These are phyloP conservation scores for Lindgomyces ingoldianus DNA, from an alignment of 495 filamentous ascomycete genomes.

Conservation along the genomic window DNA sequence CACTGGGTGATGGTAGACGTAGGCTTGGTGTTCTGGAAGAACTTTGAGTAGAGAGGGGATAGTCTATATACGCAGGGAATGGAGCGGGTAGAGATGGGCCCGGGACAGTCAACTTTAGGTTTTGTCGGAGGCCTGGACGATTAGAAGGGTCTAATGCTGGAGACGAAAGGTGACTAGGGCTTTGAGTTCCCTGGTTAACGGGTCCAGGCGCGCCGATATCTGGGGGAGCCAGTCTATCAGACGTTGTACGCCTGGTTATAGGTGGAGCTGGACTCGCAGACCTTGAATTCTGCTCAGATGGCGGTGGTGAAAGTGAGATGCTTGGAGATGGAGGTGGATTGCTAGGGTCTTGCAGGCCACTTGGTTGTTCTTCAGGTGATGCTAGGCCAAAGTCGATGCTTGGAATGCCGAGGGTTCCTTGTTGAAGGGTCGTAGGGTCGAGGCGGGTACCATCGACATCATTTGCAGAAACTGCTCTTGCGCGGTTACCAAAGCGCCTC, in stretches of 20 bases:
- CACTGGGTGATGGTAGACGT: slow-evolving; percentile 53
- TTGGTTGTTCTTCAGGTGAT: slow-evolving; percentile 28
- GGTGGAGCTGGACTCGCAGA: slow-evolving; percentile 39
- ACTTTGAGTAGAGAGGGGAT: slow-evolving; percentile 35
- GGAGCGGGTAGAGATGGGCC: slow-evolving; percentile 49
- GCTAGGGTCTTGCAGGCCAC: background rate
- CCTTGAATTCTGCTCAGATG: slow-evolving; percentile 38
- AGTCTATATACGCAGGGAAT: slow-evolving; percentile 56
- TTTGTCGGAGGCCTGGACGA: slow-evolving; percentile 10
- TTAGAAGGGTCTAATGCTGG: slow-evolving; percentile 4
- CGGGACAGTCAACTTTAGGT: slow-evolving; percentile 31
- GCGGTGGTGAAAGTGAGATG: slow-evolving; percentile 44
- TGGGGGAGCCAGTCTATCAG: slow-evolving; percentile 30
- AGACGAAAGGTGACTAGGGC: slow-evolving; percentile 28
- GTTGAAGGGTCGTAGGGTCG: slow-evolving; percentile 30
- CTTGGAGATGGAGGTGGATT: slow-evolving; percentile 34
- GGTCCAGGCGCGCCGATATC: background rate
- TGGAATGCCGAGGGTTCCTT: slow-evolving; percentile 31
- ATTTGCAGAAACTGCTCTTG: slow-evolving; percentile 68
- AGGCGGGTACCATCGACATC: slow-evolving; percentile 48
- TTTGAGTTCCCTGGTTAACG: slow-evolving; percentile 32
- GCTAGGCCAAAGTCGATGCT: slow-evolving; percentile 38
- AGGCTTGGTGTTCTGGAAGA: slow-evolving; percentile 51
- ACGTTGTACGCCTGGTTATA: slow-evolving; percentile 3
- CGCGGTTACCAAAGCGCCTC: slow-evolving; percentile 44